Evolutionary conservation across 208 protist genomes (phyloP), one percentile per base, ranked within the genome.

Genomic region (Kentomonas sorsogonicus): DNA sequence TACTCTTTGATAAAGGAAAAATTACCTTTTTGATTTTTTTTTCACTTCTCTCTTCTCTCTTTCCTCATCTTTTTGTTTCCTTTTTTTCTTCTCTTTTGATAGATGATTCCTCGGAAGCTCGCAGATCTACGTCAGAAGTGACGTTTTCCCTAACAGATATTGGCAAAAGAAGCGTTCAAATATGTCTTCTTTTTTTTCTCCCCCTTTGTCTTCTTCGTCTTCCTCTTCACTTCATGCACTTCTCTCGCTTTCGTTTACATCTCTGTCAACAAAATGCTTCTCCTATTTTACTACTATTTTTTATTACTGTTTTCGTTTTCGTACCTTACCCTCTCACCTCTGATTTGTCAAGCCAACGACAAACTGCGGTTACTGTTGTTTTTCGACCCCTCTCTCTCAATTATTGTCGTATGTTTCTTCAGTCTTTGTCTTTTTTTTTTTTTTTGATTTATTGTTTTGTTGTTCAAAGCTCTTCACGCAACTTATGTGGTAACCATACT

Each of bases 161-260:
- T 5, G 7, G 11, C 5, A 36, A 36, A 36, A 36, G 11, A 36
- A 36, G 5, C 7, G n/a, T n/a, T n/a, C n/a, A n/a, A n/a, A n/a
- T n/a, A n/a, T 36, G 11, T 36, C 33, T 15, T 36, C 38, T 44
- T 38, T 4, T 40, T 47, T 58, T 33, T 58, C 44, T 47, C 47
- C 34, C 39, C 26, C 53, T 33, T 47, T 47, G 31, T 47, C 18
- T 31, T n/a, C 43, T 15, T 36, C 11, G 33, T 11, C 33, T 36
- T 36, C 33, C 11, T 36, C 33, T 36, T 15, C 33, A 36, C 11
- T 36, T 15, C 7, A 36, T 36, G n/a, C n/a, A n/a, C n/a, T n/a
- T n/a, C n/a, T n/a, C n/a, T n/a, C n/a, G n/a, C n/a, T n/a, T n/a
- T n/a, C n/a, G n/a, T n/a, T n/a, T n/a, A n/a, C n/a, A n/a, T n/a